Evolutionary conservation across 2,329 filamentous ascomycete genomes (phyloP).

Genomic region (Trichoderma aggressivum): DNA sequence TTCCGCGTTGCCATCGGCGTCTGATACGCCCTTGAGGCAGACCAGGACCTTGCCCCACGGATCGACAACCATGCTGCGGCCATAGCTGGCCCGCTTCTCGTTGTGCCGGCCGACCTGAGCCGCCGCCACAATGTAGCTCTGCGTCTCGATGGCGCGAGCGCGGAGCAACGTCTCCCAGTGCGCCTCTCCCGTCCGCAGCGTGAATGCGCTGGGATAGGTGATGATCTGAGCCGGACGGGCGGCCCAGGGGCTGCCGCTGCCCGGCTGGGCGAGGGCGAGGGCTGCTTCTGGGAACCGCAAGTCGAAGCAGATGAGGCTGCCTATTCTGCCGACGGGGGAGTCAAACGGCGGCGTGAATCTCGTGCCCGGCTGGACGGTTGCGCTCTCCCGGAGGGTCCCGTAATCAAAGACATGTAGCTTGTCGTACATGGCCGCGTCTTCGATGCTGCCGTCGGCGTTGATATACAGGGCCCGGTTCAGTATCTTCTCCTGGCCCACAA

Average conservation of each 20-base stretch:
- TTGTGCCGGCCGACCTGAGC: constrained; percentile 74
- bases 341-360: constrained; percentile 65
- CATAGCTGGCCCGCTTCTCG: constrained; percentile 75
- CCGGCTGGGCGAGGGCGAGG: constrained; percentile 56
- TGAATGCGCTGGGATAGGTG: constrained; percentile 88
- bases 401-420: constrained; percentile 90
- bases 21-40: constrained; percentile 56
- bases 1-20: constrained; percentile 37
- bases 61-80: constrained; percentile 78
- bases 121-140: constrained; percentile 81
- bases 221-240: constrained; percentile 63
- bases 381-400: constrained; percentile 46
- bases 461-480: constrained; percentile 56
- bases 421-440: constrained; percentile 59
- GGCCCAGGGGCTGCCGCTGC: constrained; percentile 30
- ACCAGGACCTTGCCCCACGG: constrained; percentile 79
- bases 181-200: constrained; percentile 74
- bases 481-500: constrained; percentile 29
- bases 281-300: constrained; percentile 77
- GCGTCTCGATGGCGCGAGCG: constrained; percentile 81
- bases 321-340: constrained; percentile 71
- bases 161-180: constrained; percentile 83
- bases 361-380: constrained; percentile 65
- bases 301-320: constrained; percentile 86
- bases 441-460: constrained; percentile 40